Evolutionary conservation across 2,329 filamentous ascomycete species (phyloP).

Genomic region (Aspergillus neotritici): DNA sequence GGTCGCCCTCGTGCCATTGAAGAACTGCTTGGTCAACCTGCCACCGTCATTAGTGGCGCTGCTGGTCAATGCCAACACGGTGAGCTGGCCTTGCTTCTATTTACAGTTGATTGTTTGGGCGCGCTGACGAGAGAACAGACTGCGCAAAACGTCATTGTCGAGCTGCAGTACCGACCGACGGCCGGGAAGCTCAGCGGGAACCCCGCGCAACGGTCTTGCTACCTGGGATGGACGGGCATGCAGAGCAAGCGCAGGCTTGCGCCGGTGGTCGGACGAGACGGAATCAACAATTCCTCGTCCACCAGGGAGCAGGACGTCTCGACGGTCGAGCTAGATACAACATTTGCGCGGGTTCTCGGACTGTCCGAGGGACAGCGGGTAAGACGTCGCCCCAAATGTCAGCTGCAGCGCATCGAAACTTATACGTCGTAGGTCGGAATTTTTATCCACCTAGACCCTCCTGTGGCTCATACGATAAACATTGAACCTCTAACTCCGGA

Average conservation of each 20-base stretch:
- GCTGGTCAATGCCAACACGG: constrained; percentile 82
- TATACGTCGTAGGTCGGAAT: constrained; percentile 49
- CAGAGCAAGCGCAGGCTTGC: constrained; percentile 79
- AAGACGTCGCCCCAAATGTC: constrained; percentile 22
- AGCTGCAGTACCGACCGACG: constrained; percentile 69
- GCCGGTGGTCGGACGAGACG: constrained; percentile 68
- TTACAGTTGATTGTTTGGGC: constrained; percentile 13
- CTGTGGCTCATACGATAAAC: constrained; percentile 86
- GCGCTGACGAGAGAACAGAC: constrained; percentile 48
- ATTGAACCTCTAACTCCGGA: constrained; percentile 93
- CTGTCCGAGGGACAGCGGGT: constrained; percentile 78
- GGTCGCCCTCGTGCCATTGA: constrained; percentile 77
- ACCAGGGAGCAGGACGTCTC: constrained; percentile 67
- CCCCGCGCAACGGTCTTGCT: constrained; percentile 63
- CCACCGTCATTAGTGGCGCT: constrained; percentile 77
- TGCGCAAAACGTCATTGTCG: constrained; percentile 92
- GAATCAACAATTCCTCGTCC: constrained; percentile 56
- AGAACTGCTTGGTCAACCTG: constrained; percentile 92
- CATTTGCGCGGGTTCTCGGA: constrained; percentile 70
- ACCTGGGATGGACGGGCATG: constrained; percentile 96
- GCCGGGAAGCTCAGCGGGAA: constrained; percentile 47
- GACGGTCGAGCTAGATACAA: constrained; percentile 80
- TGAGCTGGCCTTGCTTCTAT: constrained; percentile 43
- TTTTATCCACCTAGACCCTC: constrained; percentile 78
- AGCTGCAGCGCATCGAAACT: constrained; percentile 27